These are phyloP conservation scores for Yueomyces sinensis DNA, from an alignment of 805 yeast genomes.

Conservation along the genomic window DNA sequence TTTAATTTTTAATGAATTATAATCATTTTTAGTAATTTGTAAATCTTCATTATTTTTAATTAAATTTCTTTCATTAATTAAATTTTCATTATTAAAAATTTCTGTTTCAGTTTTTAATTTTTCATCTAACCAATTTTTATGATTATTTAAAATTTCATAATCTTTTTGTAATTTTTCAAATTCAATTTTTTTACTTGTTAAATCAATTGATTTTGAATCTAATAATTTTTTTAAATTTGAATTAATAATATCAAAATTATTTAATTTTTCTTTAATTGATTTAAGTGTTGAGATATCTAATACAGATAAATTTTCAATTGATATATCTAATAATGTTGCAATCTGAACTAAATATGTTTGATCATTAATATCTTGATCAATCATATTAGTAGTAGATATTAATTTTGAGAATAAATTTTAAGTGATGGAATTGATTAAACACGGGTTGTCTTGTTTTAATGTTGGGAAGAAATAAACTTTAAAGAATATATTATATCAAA, in stretches of 20 bases:
- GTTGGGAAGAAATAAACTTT: no score
- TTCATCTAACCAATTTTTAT: not conserved
- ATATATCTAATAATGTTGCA: not conserved
- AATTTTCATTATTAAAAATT: not conserved
- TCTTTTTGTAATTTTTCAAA: not conserved
- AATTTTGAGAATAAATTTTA: no score
- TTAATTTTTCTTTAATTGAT: not conserved
- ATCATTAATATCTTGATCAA: not conserved
- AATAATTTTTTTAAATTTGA: not conserved
- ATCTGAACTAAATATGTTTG: not conserved
- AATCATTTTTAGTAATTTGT: constrained; percentile 23
- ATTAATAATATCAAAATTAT: not conserved
- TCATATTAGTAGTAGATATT: no score
- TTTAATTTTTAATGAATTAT: constrained; percentile 4
- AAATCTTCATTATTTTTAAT: constrained; percentile 29
- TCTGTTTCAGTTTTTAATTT: not conserved
- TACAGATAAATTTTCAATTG: not conserved
- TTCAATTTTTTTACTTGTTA: not conserved
- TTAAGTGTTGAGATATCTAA: not conserved
- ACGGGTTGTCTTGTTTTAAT: no score
- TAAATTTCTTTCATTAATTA: not conserved
- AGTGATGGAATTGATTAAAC: no score
- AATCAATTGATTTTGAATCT: not conserved
- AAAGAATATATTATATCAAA: no score
- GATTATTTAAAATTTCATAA: not conserved